These are phyloP conservation scores for Articulospora tetracladia DNA, from an alignment of 495 filamentous ascomycete species.

Conservation along the genomic window DNA sequence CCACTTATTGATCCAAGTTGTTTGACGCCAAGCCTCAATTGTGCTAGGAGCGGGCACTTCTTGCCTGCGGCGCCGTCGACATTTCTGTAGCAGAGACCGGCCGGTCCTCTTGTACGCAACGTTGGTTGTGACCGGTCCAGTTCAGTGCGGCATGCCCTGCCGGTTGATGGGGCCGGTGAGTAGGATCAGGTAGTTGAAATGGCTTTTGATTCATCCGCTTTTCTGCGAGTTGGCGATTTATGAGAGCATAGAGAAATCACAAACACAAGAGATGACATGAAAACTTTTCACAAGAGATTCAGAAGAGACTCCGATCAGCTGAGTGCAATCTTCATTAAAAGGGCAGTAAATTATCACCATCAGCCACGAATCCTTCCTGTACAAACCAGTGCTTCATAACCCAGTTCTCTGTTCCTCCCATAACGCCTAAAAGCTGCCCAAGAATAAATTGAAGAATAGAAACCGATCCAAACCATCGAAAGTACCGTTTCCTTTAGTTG, in stretches of 20 bases:
- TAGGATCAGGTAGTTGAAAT: too few relatives aligned
- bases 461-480: too few relatives aligned
- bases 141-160: too few relatives aligned
- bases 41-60: background rate
- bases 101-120: background rate
- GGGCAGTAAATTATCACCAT: background rate
- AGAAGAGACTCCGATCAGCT: too few relatives aligned
- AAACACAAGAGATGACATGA: background rate
- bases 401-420: background rate
- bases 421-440: background rate
- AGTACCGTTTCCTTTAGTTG: conserved; percentile 48
- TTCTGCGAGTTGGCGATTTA: too few relatives aligned
- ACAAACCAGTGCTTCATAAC: background rate
- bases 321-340: background rate
- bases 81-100: background rate
- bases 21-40: background rate
- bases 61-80: too few relatives aligned
- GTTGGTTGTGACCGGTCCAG: too few relatives aligned
- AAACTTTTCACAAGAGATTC: too few relatives aligned
- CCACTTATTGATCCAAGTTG: background rate
- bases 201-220: too few relatives aligned
- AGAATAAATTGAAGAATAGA: background rate
- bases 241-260: background rate
- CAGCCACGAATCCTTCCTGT: background rate
- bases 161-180: too few relatives aligned